Base-by-base conservation (phyloP, 2,329 filamentous ascomycete genomes). In the Epichloe uncinata region DNA sequence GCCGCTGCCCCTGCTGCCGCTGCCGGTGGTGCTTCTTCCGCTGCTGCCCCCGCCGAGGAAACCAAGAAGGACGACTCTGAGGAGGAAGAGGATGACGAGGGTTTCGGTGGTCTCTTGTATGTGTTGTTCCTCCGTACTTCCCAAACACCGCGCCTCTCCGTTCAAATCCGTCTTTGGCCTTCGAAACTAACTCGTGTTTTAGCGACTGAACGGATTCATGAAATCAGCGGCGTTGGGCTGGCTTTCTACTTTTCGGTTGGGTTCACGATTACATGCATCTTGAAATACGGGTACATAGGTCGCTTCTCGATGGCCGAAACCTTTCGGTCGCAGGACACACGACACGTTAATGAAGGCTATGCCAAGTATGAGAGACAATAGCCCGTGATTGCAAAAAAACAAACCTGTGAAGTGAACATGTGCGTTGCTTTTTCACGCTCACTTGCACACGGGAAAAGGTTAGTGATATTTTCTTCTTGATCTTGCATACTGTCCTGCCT, bases 61-160 rank as follows among this genome's bases (percentile, higher is more conserved):
- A 75, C 81, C 66, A 76, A 81, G 63, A 79, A 83, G 62, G 76
- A 80, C 58, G 79, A 83, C 60, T 79, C 81, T 56, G 83, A 82
- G 61, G 82, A 84, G 64, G 82, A 85, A 66, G 84, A 76, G 53
- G 78, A 82, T 53, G 77, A 82, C 53, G 77, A 80, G 55, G 73
- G 83, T 68, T 89, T 91, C 76, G 86, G 84, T 69, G 83, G 83
- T 79, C 81, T 91, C 67, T 91, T 93, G 74, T 78, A 71, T 51
- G 74, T 72, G 42, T 7, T 34, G 12, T 15, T 9, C 7, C 34
- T 5, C 13, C 13, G 15, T 43, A 41, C 45, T 44, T 45, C 20
- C 37, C 5, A 4, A 8, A 16, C 18, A 9, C 18, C 6, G 12
- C 5, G 9, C 22, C 5, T n/a, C 1, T 6, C 7, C 35, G 5